These are phyloP conservation scores for Avena atlantica DNA, from an alignment of 176 grass and related monocot genomes.

Conservation along the genomic window DNA sequence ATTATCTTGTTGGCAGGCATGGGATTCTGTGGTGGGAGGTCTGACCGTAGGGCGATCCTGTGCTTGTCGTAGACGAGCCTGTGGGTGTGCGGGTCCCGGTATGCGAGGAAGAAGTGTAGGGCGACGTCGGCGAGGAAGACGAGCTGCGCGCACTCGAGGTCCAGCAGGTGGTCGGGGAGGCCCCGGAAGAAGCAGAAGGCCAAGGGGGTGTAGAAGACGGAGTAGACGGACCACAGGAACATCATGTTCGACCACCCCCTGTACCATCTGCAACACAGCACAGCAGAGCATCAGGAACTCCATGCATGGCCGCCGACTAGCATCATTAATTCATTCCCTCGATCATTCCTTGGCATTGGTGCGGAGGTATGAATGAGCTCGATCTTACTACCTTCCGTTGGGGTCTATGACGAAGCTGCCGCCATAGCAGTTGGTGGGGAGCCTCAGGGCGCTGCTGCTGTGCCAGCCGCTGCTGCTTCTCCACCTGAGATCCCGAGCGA, in stretches of 20 bases:
- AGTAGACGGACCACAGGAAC: slow-evolving; percentile 88
- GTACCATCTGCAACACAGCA: slow-evolving; percentile 56
- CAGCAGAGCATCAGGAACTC: slow-evolving; percentile 1
- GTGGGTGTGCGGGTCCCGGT: slow-evolving; percentile 74
- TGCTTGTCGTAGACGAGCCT: slow-evolving; percentile 66
- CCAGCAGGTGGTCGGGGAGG: slow-evolving; percentile 58
- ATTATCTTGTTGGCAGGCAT: not conserved
- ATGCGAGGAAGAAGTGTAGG: slow-evolving; percentile 73
- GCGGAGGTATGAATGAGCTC: not conserved
- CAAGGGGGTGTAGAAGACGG: slow-evolving; percentile 85
- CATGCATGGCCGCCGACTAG: not conserved
- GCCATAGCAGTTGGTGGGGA: slow-evolving; percentile 54
- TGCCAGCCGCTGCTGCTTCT: slow-evolving; percentile 48
- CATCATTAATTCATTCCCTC: no score
- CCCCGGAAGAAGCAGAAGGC: slow-evolving; percentile 88
- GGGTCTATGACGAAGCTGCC: slow-evolving; percentile 73
- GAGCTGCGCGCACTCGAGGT: slow-evolving; percentile 82
- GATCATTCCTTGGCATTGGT: no score
- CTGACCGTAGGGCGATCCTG: slow-evolving; percentile 69
- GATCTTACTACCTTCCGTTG: slow-evolving; percentile 89
- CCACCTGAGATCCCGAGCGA: slow-evolving; percentile 66
- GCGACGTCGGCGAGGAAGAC: slow-evolving; percentile 83
- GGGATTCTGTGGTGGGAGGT: not conserved
- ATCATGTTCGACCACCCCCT: slow-evolving; percentile 68
- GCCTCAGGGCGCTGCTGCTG: slow-evolving; percentile 49